Base-by-base conservation (phyloP, 73 alveolate genomes). In the Uronychia setigera region DNA sequence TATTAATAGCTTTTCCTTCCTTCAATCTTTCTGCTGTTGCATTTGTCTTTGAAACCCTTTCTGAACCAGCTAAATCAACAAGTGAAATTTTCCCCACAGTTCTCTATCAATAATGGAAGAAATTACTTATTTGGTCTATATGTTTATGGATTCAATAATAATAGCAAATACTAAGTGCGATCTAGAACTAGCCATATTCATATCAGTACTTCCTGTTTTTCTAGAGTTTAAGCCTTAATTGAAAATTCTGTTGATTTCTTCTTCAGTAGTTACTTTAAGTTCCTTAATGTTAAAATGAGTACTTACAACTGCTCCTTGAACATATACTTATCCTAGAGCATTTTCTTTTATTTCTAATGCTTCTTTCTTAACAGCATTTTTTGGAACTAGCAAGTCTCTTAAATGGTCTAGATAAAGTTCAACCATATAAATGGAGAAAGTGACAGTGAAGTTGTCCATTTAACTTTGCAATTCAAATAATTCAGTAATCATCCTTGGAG, bases 401-500 rank as follows among this genome's bases (percentile, higher is more conserved):
- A 93, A 87, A 25, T 87, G 31, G 26, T 80, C 86, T 13, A 59
- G 76, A 80, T 93, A 93, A 27, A 93, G 90, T 90, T 93, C 98
- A 58, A 91, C 93, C 98, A 93, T 93, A 79, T 93, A 93, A 79
- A 93, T 82, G 60, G 79, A 74, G 33, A 93, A 76, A 5, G 78
- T 31, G 46, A 84, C 58, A 14, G 80, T 59, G 77, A 82, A 93
- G 77, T 60, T 79, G 35, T 91, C 77, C 95, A 93, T 84, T 35
- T 77, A n/a, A 87, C 85, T 87, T 34, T 85, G 80, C 78, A 87
- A 46, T 32, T 79, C 59, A 86, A 96, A 98, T 32, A 98, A 83
- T 89, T 92, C 95, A 27, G 85, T 95, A 31, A 98, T 91, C 0
- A 99, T 95, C 35, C 99, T 92, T 0, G 99, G 99, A 76, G 96